Percentiles rank a stretch among this genome's conserved stretches.
Evolutionary conservation across 2,329 filamentous ascomycete genomes (phyloP).

Genomic region (Sporothrix globosa): DNA sequence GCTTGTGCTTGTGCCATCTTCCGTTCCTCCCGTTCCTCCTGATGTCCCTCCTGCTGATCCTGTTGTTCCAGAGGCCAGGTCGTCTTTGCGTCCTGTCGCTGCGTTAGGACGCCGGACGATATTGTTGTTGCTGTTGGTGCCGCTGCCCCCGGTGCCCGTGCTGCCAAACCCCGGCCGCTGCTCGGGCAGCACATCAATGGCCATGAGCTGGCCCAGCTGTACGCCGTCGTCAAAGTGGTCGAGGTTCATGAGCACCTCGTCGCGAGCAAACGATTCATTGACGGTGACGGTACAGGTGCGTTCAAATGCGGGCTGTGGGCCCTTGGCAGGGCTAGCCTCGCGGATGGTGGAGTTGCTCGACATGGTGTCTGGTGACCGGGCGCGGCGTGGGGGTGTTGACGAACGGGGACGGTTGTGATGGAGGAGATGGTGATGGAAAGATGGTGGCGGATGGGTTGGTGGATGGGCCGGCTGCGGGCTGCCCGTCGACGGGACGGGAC

Average conservation of each 20-base stretch:
- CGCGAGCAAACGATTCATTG: constrained; percentile 74
- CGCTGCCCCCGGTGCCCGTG: constrained; percentile 16
- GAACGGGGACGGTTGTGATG: constrained; percentile 1
- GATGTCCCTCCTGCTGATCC: not conserved
- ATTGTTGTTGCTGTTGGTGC: constrained; percentile 33
- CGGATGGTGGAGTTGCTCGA: constrained; percentile 56
- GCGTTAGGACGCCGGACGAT: constrained; percentile 20
- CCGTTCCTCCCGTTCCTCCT: not conserved
- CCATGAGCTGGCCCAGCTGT: constrained; percentile 69
- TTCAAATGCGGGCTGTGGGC: constrained; percentile 46
- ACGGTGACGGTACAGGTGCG: constrained; percentile 59
- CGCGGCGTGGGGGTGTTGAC: constrained; percentile 32
- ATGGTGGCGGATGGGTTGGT: not conserved
- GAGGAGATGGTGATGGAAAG: not conserved
- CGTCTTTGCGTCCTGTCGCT: constrained; percentile 36
- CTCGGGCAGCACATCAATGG: constrained; percentile 63
- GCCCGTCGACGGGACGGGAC: not conserved
- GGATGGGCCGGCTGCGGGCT: not conserved
- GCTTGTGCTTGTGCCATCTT: too few species aligned
- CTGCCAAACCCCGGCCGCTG: constrained; percentile 42
- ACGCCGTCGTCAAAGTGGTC: constrained; percentile 68
- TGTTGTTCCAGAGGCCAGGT: constrained; percentile 31
- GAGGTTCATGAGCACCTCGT: constrained; percentile 79
- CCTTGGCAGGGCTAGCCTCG: constrained; percentile 38
- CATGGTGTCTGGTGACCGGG: constrained; percentile 52